A percentile compares a stretch with the other conserved stretches of the same genome.
These are phyloP conservation scores for Leishmania turanica DNA, from an alignment of 208 protist genomes.

Conservation along the genomic window DNA sequence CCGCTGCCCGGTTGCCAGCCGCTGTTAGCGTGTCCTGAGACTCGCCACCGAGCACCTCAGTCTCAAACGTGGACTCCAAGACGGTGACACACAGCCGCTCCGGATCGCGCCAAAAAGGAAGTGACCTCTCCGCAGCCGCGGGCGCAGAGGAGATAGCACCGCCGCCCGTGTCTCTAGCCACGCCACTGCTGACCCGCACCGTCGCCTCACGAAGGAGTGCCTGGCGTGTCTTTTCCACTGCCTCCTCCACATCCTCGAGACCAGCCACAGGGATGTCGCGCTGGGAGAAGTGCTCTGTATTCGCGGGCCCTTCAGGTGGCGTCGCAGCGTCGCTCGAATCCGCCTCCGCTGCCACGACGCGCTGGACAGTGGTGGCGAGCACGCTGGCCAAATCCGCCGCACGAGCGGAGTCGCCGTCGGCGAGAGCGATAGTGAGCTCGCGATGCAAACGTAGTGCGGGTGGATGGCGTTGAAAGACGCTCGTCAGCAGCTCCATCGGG, in stretches of 20 bases:
- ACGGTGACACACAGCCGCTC: conserved; percentile 69
- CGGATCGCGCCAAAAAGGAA: conserved; percentile 61
- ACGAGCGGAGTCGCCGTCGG: conserved; percentile 56
- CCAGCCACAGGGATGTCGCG: conserved; percentile 20
- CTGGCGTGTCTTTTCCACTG: conserved; percentile 36
- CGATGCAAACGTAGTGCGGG: conserved; percentile 69
- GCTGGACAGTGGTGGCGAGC: conserved; percentile 55
- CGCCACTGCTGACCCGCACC: not conserved
- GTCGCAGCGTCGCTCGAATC: not conserved
- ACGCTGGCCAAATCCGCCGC: conserved; percentile 71
- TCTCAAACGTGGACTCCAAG: conserved; percentile 83
- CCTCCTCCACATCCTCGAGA: conserved; percentile 31
- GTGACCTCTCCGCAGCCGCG: not conserved
- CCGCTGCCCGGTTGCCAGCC: conserved; percentile 33
- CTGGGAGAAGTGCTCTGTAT: not conserved
- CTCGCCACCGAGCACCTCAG: conserved; percentile 45
- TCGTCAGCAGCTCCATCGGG: conserved; percentile 70
- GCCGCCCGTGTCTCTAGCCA: not conserved
- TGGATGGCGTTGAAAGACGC: conserved; percentile 72
- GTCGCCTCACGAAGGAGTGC: conserved; percentile 19
- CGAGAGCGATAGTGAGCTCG: conserved; percentile 71
- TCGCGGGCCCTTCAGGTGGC: not conserved
- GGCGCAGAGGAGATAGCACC: not conserved
- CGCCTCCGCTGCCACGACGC: conserved; percentile 13
- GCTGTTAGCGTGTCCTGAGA: conserved; percentile 38